Conservation (phyloP, 1,139 yeast species). For the Suhomyces chickasaworum region DNA sequence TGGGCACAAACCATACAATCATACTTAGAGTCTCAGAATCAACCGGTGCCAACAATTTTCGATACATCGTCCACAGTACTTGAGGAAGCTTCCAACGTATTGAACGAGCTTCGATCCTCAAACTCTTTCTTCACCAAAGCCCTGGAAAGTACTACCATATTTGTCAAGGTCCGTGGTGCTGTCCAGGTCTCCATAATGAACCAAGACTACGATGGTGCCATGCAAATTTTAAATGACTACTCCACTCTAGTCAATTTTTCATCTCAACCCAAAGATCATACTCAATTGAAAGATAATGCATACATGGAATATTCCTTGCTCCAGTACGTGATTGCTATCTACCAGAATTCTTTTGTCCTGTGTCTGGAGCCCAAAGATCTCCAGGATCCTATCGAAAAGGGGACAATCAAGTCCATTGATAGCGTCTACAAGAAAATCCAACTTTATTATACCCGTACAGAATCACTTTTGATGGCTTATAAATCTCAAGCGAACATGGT, state of each 20-base stretch:
- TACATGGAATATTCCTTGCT: conserved; percentile 32
- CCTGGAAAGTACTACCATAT: conserved; percentile 11
- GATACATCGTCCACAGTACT: not conserved
- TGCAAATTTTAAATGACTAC: conserved; percentile 22
- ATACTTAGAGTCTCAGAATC: not conserved
- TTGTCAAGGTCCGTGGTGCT: conserved; percentile 12
- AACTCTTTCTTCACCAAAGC: conserved; percentile 10
- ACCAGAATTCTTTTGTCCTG: conserved; percentile 26
- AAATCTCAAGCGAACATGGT: not conserved
- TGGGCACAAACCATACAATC: not conserved
- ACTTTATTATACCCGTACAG: conserved; percentile 28
- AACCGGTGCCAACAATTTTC: not conserved
- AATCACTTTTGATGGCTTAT: conserved; percentile 15
- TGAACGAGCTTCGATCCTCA: conserved; percentile 6
- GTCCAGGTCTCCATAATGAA: conserved; percentile 19
- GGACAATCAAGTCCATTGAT: conserved; percentile 18
- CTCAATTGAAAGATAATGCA: conserved; percentile 24
- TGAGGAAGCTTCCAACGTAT: not conserved
- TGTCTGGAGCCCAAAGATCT: not conserved
- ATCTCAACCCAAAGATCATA: conserved; percentile 26
- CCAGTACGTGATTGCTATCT: conserved; percentile 26
- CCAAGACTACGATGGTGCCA: conserved; percentile 26
- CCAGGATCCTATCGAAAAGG: not conserved
- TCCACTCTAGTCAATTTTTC: conserved; percentile 26
- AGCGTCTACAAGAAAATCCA: conserved; percentile 24